Conservation (phyloP, 140 eudicot genomes). For the Stevia rebaudiana region DNA sequence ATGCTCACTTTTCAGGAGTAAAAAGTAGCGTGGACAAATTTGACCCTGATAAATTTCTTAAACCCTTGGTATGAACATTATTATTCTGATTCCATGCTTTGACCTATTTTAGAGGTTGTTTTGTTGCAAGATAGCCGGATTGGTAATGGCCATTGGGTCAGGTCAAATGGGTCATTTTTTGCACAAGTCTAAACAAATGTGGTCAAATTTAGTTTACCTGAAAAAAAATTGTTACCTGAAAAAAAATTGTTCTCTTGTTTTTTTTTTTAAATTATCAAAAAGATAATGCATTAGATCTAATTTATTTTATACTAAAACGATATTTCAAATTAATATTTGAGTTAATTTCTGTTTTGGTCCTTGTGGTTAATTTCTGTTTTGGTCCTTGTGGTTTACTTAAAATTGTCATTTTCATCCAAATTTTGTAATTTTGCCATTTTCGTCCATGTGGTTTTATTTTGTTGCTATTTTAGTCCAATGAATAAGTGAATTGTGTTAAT, state of each 20-base stretch:
- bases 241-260: neutral
- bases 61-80: conserved; percentile 40
- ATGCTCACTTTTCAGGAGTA: conserved; percentile 41
- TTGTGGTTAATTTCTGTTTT: too few relatives aligned
- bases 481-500: too few relatives aligned
- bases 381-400: too few relatives aligned
- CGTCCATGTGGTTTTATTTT: too few relatives aligned
- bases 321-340: too few relatives aligned
- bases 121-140: neutral
- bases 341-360: too few relatives aligned
- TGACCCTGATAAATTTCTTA: conserved; percentile 37
- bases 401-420: too few relatives aligned
- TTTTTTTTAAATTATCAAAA: neutral
- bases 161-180: neutral
- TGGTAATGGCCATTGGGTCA: neutral
- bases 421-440: too few relatives aligned
- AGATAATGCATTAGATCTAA: neutral
- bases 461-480: too few relatives aligned
- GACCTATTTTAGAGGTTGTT: neutral
- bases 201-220: neutral
- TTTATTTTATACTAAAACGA: neutral
- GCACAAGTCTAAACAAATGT: neutral
- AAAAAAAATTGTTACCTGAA: neutral
- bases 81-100: conserved; percentile 13
- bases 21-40: conserved; percentile 29